Evolutionary conservation across 768 basidiomycete genomes (phyloP).

Genomic region (Pulveroboletus sp.): DNA sequence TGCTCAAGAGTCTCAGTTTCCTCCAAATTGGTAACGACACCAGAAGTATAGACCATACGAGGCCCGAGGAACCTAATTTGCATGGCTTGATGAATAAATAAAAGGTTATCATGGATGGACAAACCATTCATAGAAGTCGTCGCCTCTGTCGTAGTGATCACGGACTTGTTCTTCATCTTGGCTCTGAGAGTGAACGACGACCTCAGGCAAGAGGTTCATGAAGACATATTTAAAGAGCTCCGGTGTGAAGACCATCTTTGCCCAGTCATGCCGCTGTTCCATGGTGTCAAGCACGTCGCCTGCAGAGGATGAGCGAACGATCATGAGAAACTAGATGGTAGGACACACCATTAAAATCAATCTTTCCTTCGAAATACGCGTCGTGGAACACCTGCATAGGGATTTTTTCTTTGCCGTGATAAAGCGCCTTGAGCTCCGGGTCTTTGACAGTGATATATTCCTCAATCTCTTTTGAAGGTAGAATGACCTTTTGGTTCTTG

Average conservation of each 20-base stretch:
- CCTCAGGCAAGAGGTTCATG: constrained; percentile 83
- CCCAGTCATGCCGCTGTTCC: constrained; percentile 96
- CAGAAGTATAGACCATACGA: constrained; percentile 97
- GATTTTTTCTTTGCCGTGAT: constrained; percentile 84
- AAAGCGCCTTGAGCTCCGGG: constrained; percentile 69
- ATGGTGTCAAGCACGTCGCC: constrained; percentile 91
- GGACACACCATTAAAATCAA: constrained; percentile 85
- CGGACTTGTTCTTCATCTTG: constrained; percentile 97
- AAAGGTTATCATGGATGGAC: background rate
- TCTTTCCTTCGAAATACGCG: constrained; percentile 93
- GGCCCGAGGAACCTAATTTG: constrained; percentile 79
- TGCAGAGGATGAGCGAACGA: constrained; percentile 25
- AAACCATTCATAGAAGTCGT: constrained; percentile 91
- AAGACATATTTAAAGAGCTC: constrained; percentile 95
- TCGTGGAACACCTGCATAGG: constrained; percentile 98
- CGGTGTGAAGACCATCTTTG: constrained; percentile 83
- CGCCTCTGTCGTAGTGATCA: constrained; percentile 93
- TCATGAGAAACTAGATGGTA: background rate
- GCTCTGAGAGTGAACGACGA: constrained; percentile 81
- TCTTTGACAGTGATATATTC: constrained; percentile 92
- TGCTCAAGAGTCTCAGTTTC: constrained; percentile 82
- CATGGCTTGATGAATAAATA: background rate
- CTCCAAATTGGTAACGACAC: constrained; percentile 69
- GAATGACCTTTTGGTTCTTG: constrained; percentile 76
- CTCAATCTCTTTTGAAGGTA: constrained; percentile 83